These are phyloP conservation scores for Claviceps spartinae DNA, from an alignment of 2,329 filamentous ascomycete species.

Conservation along the genomic window DNA sequence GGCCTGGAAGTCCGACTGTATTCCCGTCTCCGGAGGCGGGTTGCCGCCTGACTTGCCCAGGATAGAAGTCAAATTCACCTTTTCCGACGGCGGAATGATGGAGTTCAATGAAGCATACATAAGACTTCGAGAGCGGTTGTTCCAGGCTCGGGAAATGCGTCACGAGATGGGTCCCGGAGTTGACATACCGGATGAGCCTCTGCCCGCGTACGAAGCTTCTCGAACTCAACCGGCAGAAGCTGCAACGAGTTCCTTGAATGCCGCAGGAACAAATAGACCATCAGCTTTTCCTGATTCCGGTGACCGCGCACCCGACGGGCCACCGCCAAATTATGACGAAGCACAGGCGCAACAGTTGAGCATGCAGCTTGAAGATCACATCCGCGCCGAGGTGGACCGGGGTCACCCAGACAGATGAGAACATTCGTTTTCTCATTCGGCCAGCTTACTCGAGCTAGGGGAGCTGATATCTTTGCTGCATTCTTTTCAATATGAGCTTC, in stretches of 20 bases:
- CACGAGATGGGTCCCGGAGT: constrained; percentile 50
- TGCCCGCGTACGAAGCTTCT: constrained; percentile 71
- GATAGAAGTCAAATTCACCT: constrained; percentile 72
- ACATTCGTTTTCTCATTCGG: background rate
- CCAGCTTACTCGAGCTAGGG: background rate
- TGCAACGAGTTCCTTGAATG: constrained; percentile 11
- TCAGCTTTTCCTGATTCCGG: constrained; percentile 23
- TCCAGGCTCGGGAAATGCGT: constrained; percentile 66
- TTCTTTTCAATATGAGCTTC: background rate
- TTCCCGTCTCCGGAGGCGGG: constrained; percentile 70
- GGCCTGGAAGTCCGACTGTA: constrained; percentile 70
- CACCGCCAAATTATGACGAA: constrained; percentile 85
- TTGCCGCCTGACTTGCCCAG: constrained; percentile 61
- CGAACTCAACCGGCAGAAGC: constrained; percentile 18
- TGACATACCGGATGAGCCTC: constrained; percentile 66
- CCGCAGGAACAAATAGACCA: constrained; percentile 14
- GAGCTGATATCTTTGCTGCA: background rate
- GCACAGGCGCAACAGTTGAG: constrained; percentile 59
- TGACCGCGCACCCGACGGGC: constrained; percentile 48
- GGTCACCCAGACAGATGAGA: constrained; percentile 22
- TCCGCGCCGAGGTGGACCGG: constrained; percentile 60
- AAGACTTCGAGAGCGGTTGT: constrained; percentile 67
- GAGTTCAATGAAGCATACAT: constrained; percentile 79
- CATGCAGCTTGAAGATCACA: constrained; percentile 51
- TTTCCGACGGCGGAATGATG: constrained; percentile 90